These are phyloP conservation scores for Chenopodium formosanum DNA, from an alignment of 148 eudicot genomes.

Conservation along the genomic window DNA sequence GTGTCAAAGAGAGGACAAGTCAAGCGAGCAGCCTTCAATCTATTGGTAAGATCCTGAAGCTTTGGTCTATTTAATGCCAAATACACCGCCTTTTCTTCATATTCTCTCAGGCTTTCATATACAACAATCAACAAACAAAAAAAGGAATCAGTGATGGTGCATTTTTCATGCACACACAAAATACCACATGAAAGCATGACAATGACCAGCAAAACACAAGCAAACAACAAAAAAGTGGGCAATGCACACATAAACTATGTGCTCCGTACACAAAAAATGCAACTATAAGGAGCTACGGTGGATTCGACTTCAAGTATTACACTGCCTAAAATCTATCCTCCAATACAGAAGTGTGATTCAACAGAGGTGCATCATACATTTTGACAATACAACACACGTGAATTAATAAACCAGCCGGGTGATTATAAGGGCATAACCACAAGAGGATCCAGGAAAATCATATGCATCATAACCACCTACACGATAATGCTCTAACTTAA, in stretches of 20 bases:
- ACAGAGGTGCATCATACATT: not conserved
- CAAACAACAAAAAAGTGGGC: not conserved
- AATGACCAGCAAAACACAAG: not conserved
- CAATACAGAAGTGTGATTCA: not conserved
- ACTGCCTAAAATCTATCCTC: not conserved
- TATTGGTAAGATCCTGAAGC: slow-evolving; percentile 69
- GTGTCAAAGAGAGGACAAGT: slow-evolving; percentile 96
- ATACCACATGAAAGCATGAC: not conserved
- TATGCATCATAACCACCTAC: not conserved
- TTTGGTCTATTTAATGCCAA: slow-evolving; percentile 67
- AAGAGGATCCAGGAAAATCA: not conserved
- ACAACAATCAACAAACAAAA: slow-evolving; percentile 13
- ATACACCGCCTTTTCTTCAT: slow-evolving; percentile 83
- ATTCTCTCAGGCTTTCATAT: slow-evolving; percentile 63
- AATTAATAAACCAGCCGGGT: not conserved
- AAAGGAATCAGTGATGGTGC: slow-evolving; percentile 15
- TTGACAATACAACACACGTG: not conserved
- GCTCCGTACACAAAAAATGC: not conserved
- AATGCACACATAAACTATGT: not conserved
- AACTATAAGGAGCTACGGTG: not conserved
- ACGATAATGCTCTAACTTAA: not conserved
- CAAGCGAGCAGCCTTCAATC: slow-evolving; percentile 76
- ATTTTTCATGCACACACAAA: not conserved
- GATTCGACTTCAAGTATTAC: not conserved
- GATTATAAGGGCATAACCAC: not conserved